These are phyloP conservation scores for Monilinia polystroma DNA, from an alignment of 2,329 filamentous ascomycete genomes.

Conservation along the genomic window DNA sequence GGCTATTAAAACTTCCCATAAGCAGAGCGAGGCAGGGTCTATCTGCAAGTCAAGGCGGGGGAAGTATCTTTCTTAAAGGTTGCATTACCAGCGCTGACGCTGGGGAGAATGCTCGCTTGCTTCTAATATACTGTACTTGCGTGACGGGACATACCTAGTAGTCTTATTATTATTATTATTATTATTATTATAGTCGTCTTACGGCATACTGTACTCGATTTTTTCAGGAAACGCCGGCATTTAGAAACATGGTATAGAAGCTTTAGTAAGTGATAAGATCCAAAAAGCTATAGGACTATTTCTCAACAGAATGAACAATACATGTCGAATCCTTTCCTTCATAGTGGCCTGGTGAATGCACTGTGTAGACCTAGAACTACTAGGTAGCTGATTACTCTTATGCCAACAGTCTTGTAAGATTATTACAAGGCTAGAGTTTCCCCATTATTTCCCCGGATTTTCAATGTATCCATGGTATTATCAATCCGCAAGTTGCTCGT, in stretches of 20 bases:
- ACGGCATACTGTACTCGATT: neutral
- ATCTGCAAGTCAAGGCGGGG: slow-evolving; percentile 16
- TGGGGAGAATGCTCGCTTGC: neutral
- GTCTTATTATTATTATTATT: neutral
- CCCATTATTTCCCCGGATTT: slow-evolving; percentile 22
- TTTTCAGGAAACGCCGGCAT: neutral
- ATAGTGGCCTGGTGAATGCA: slow-evolving; percentile 1
- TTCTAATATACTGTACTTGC: slow-evolving; percentile 1
- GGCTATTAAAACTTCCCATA: slow-evolving; percentile 3
- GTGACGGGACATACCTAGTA: neutral
- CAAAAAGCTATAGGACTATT: neutral
- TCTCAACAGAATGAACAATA: neutral
- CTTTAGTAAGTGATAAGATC: neutral
- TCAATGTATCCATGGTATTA: neutral
- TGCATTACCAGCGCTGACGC: slow-evolving; percentile 4
- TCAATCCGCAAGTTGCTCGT: neutral
- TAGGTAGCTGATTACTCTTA: no score
- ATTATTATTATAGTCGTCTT: neutral
- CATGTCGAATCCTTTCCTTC: no score
- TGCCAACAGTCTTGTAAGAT: no score
- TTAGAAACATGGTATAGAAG: neutral
- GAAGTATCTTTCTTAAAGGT: neutral
- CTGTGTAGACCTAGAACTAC: neutral
- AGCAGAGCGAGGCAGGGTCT: slow-evolving; percentile 13
- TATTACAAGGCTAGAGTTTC: slow-evolving; percentile 10